These are phyloP conservation scores for Verticillium isaacii DNA, from an alignment of 2,329 filamentous ascomycete species.

Conservation along the genomic window DNA sequence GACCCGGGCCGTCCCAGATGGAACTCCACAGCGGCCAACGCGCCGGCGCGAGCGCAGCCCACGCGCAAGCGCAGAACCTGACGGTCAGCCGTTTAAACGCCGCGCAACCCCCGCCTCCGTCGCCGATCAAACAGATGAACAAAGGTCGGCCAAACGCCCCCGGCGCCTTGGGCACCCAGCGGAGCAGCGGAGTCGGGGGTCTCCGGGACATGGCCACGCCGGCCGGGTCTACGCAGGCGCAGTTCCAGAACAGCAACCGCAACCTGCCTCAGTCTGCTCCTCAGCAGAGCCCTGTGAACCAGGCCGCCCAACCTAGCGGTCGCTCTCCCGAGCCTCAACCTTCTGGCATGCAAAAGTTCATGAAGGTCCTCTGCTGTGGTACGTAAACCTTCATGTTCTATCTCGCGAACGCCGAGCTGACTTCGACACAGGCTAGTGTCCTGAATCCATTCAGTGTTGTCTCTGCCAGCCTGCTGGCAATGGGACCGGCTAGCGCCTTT, in stretches of 20 bases:
- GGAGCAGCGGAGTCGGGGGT: constrained; percentile 69
- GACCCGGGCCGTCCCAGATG: constrained; percentile 78
- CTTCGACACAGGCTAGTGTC: constrained; percentile 5
- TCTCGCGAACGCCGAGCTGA: constrained; percentile 1
- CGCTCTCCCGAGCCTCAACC: constrained; percentile 66
- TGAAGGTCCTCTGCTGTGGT: constrained; percentile 90
- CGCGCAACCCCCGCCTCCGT: constrained; percentile 83
- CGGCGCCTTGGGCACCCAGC: constrained; percentile 69
- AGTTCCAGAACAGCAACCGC: constrained; percentile 93
- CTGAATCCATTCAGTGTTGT: not conserved
- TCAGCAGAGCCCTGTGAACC: constrained; percentile 54
- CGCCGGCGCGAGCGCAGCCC: constrained; percentile 60
- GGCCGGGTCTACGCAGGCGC: constrained; percentile 87
- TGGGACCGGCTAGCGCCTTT: not conserved
- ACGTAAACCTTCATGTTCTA: constrained; percentile 11
- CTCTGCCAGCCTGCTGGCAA: not conserved
- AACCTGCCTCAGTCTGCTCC: constrained; percentile 69
- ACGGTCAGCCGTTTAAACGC: constrained; percentile 90
- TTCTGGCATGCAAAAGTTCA: constrained; percentile 83
- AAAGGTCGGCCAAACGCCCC: constrained; percentile 75
- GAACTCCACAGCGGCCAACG: constrained; percentile 74
- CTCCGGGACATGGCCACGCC: constrained; percentile 76
- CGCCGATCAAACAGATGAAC: constrained; percentile 76
- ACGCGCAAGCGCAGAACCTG: constrained; percentile 58
- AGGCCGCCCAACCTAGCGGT: constrained; percentile 47